Evolutionary conservation across 495 filamentous ascomycete genomes (phyloP).

Genomic region (Aspergillus mulundensis): DNA sequence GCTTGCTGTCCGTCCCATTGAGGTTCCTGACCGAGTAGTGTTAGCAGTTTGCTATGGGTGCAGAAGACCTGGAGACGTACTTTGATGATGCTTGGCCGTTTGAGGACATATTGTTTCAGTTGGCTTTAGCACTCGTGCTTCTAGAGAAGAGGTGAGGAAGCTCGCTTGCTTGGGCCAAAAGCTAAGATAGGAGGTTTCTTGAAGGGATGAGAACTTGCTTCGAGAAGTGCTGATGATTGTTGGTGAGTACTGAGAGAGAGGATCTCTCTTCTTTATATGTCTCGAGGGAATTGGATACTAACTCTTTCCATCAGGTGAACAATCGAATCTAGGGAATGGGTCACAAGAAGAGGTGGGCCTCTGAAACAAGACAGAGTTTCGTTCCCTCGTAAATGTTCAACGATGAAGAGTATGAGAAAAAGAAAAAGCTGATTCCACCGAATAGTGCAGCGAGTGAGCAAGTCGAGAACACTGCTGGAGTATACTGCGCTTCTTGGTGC

Average conservation of each 20-base stretch:
- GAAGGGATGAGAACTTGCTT: no score
- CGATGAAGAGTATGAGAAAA: neutral
- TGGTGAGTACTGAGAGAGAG: constrained; percentile 3
- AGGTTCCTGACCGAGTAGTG: constrained; percentile 16
- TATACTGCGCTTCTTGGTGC: constrained; percentile 8
- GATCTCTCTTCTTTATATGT: constrained; percentile 15
- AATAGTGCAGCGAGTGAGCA: no score
- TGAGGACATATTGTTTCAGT: constrained; percentile 20
- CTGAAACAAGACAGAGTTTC: constrained; percentile 1
- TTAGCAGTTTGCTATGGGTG: neutral
- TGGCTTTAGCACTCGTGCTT: neutral
- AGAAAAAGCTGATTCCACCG: neutral
- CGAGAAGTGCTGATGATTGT: neutral
- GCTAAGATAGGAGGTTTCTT: no score
- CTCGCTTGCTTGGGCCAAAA: no score
- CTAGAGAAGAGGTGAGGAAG: neutral
- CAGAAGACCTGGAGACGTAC: constrained; percentile 10
- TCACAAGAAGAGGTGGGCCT: constrained; percentile 14
- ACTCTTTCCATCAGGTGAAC: neutral
- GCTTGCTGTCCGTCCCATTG: constrained; percentile 16
- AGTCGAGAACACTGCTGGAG: constrained; percentile 11
- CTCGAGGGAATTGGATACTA: neutral
- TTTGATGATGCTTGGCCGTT: constrained; percentile 12
- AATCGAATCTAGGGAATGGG: constrained; percentile 7
- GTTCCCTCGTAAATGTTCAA: neutral